phyloP scores from a whole-genome alignment of 208 protist genomes.

The Leishmania tarentolae region DNA sequence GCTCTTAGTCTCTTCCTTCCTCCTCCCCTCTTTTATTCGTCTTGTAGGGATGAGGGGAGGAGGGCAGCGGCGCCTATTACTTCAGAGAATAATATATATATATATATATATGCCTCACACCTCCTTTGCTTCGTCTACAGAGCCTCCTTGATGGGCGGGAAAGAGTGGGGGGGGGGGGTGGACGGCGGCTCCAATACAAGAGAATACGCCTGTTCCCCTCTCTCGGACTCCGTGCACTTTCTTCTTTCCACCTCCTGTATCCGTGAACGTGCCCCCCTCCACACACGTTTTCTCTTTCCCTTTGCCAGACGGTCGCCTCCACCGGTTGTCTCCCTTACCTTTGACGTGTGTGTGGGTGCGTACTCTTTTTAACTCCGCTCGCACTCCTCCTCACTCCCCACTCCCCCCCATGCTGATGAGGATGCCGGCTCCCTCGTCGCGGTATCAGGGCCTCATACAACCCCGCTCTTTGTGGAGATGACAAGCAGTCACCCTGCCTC shows the following conservation, averaged over 20 bases:
- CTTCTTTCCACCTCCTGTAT: not conserved
- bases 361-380: too few relatives aligned
- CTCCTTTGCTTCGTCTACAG: not conserved
- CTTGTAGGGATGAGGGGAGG: not conserved
- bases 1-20: not conserved
- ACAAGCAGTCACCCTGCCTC: not conserved
- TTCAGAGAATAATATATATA: too few relatives aligned
- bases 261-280: not conserved
- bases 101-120: not conserved
- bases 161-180: not conserved
- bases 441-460: not conserved
- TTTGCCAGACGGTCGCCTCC: not conserved
- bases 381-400: too few relatives aligned
- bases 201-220: too few relatives aligned
- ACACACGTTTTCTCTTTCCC: not conserved
- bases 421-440: not conserved
- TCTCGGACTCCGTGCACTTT: not conserved
- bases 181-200: too few relatives aligned
- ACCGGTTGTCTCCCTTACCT: not conserved
- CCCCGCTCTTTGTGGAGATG: not conserved
- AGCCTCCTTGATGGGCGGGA: not conserved
- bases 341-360: not conserved
- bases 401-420: too few relatives aligned
- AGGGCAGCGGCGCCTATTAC: not conserved
- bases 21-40: not conserved